phyloP scores from a whole-genome alignment of 768 basidiomycete species.

The Pleurotus pulmonarius region DNA sequence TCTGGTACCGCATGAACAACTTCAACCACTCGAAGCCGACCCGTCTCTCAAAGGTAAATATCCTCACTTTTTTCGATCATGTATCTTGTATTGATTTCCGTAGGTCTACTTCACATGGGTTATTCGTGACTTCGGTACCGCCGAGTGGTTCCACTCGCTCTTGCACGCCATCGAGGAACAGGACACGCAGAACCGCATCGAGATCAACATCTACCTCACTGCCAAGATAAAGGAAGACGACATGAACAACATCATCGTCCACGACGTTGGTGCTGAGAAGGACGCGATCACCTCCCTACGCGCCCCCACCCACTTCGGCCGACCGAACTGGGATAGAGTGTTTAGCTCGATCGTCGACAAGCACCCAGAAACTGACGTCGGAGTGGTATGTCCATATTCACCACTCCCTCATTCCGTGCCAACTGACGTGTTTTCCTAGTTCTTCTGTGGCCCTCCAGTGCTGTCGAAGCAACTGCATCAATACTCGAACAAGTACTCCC shows the following conservation, averaged over 20 bases:
- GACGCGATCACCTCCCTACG: conserved; percentile 88
- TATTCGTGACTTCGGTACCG: conserved; percentile 86
- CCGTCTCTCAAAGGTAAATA: conserved; percentile 70
- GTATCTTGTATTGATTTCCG: background rate
- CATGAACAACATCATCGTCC: conserved; percentile 89
- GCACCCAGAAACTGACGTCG: conserved; percentile 86
- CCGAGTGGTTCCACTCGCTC: conserved; percentile 94
- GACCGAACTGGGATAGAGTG: conserved; percentile 82
- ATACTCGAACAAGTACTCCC: conserved; percentile 84
- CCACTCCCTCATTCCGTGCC: background rate
- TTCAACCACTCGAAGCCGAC: conserved; percentile 72
- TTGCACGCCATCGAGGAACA: conserved; percentile 92
- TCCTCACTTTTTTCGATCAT: background rate
- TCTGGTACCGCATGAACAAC: conserved; percentile 97
- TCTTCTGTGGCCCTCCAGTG: conserved; percentile 84
- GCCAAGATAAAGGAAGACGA: conserved; percentile 90
- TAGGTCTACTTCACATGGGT: conserved; percentile 92
- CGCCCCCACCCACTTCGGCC: conserved; percentile 89
- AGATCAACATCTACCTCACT: conserved; percentile 93
- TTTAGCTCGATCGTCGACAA: conserved; percentile 73
- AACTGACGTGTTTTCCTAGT: conserved; percentile 26
- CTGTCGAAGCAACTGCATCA: conserved; percentile 70
- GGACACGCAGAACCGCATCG: conserved; percentile 79
- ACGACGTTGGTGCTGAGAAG: conserved; percentile 90
- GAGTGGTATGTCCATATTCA: conserved; percentile 56